Evolutionary conservation across 192 early-diverging fungal species (phyloP).

Genomic region (Paraglomus brasilianum): DNA sequence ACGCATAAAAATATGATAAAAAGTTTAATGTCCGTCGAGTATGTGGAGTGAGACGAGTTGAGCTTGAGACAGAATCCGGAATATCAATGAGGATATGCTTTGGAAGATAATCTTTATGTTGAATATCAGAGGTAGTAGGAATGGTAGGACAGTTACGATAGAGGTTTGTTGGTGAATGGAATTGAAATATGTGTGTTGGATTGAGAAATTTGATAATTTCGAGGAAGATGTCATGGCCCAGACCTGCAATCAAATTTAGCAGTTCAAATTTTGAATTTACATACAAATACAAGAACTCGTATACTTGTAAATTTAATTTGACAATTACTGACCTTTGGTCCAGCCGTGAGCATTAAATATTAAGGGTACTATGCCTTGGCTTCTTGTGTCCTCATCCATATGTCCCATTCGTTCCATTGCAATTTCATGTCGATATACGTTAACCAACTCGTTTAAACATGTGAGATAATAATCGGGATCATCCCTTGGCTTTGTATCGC

Average conservation of each 20-base stretch:
- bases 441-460: slow-evolving; percentile 61
- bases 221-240: slow-evolving; percentile 82
- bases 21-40: slow-evolving; percentile 67
- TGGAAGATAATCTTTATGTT: slow-evolving; percentile 23
- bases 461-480: slow-evolving; percentile 81
- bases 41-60: slow-evolving; percentile 35
- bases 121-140: slow-evolving; percentile 39
- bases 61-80: slow-evolving; percentile 28
- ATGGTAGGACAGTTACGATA: slow-evolving; percentile 47
- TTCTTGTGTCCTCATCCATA: slow-evolving; percentile 33
- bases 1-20: slow-evolving; percentile 68
- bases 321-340: slow-evolving; percentile 67
- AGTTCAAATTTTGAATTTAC: no score
- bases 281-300: no score
- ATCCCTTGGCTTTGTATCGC: slow-evolving; percentile 69
- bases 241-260: slow-evolving; percentile 48
- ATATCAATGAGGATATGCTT: slow-evolving; percentile 30
- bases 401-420: no score
- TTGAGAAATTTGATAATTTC: slow-evolving; percentile 56
- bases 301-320: no score
- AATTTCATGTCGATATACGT: slow-evolving; percentile 54
- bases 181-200: slow-evolving; percentile 72
- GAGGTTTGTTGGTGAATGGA: slow-evolving; percentile 37
- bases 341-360: slow-evolving; percentile 96
- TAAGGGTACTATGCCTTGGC: no score